phyloP scores from a whole-genome alignment of 139 green algal species.

The Axilococcus clingmanii region DNA sequence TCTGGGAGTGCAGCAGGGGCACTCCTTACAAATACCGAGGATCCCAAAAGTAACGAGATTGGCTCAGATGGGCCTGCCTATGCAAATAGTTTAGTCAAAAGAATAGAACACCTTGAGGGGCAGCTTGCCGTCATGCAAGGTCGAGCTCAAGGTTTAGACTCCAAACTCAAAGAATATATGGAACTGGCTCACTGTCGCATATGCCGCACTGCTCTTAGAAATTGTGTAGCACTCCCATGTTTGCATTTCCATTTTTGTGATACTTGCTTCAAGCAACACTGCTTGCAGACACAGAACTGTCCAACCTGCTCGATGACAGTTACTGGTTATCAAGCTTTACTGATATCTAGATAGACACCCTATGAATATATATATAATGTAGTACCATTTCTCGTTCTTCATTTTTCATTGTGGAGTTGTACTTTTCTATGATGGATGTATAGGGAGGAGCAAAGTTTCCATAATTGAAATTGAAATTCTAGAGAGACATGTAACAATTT shows the following conservation, averaged over 20 bases:
- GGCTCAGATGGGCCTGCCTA: neutral
- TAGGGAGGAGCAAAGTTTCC: too few relatives aligned
- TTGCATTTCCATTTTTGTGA: slow-evolving; percentile 35
- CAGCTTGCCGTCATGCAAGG: too few relatives aligned
- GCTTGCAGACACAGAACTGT: slow-evolving; percentile 13
- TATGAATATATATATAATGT: too few relatives aligned
- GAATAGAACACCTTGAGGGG: too few relatives aligned
- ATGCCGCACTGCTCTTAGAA: slow-evolving; percentile 16
- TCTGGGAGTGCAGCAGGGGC: slow-evolving; percentile 11
- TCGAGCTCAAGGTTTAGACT: slow-evolving; percentile 13
- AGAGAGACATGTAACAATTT: too few relatives aligned
- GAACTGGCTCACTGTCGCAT: slow-evolving; percentile 17
- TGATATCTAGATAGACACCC: too few relatives aligned
- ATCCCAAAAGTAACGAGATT: too few relatives aligned
- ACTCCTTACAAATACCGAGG: neutral
- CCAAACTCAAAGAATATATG: slow-evolving; percentile 11
- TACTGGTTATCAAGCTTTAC: slow-evolving; percentile 26
- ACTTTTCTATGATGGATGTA: too few relatives aligned
- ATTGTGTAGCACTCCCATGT: slow-evolving; percentile 37
- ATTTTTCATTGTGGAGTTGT: too few relatives aligned
- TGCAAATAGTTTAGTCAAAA: neutral
- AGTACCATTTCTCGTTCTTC: too few relatives aligned
- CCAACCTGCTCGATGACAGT: slow-evolving; percentile 22
- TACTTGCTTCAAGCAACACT: slow-evolving; percentile 29
- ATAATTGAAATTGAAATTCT: too few relatives aligned